phyloP scores from a whole-genome alignment of 2,329 filamentous ascomycete species.

The Alternaria atra region DNA sequence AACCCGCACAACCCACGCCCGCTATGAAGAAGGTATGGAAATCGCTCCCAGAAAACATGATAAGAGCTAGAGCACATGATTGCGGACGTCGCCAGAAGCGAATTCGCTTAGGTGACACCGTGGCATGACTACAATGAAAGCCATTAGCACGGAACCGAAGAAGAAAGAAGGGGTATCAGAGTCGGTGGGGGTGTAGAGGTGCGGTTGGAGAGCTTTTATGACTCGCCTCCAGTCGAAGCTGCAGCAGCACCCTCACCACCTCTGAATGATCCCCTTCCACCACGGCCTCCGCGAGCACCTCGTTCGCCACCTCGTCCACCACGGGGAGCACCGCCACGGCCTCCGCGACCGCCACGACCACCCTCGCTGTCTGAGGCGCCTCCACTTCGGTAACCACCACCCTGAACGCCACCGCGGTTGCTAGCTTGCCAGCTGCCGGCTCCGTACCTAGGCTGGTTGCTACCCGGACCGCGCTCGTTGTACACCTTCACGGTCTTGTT shows the following conservation, averaged over 20 bases:
- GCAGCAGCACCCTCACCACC: conserved; percentile 48
- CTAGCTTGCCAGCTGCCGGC: conserved; percentile 70
- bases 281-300: conserved; percentile 54
- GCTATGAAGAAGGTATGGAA: conserved; percentile 30
- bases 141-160: conserved; percentile 26
- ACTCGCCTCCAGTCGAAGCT: conserved; percentile 50
- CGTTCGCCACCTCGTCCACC: conserved; percentile 61
- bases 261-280: conserved; percentile 42
- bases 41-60: conserved; percentile 23
- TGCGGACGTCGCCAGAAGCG: conserved; percentile 8
- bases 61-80: conserved; percentile 17
- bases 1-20: conserved; percentile 36
- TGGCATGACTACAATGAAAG: conserved; percentile 10
- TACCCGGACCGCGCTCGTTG: conserved; percentile 66
- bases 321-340: conserved; percentile 58
- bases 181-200: conserved; percentile 26
- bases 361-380: conserved; percentile 80
- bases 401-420: conserved; percentile 67
- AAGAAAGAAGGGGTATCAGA: conserved; percentile 46
- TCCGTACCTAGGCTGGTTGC: conserved; percentile 56
- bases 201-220: conserved; percentile 33
- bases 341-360: conserved; percentile 66
- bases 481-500: conserved; percentile 87
- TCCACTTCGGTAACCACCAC: conserved; percentile 83
- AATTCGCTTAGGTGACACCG: not conserved